Base-by-base conservation (phyloP, 495 filamentous ascomycete species). In the Podospora sp. region DNA sequence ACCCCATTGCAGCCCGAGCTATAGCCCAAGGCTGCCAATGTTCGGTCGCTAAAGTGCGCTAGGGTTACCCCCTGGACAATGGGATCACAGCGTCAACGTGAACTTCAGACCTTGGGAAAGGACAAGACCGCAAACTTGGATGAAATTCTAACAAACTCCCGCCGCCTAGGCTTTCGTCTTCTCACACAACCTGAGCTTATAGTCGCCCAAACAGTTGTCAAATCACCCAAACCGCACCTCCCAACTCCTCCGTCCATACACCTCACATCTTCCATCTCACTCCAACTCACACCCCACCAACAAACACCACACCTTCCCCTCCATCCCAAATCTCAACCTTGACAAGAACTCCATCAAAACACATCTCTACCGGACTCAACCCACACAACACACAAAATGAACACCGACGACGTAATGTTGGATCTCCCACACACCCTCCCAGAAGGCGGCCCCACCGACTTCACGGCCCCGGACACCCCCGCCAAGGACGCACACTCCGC, bases 391-490 rank as follows among this genome's bases (percentile, higher is more conserved):
- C 20, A 21, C 14, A 69, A 36, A 3, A 74, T 76, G 75, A 72
- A 71, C 52, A 59, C 62, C 1, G 73, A 75, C 65, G 73, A 75
- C 11, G 9, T 72, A 18, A 75, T 75, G 72, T 68, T 68, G 8
- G 73, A 76, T 56, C 52, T 66, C 33, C 49, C 61, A 26, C 26
- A 8, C 25, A 35, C 27, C 22, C 9, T 21, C 26, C 12, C 66
- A 7, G 50, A 40, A 18, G 20, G 52, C n/a, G 25, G 7, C 33
- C 52, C 25, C 52, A 11, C 20, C 52, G 29, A 8, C 29, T n/a
- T 22, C n/a, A 26, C 25, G 7, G 20, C 52, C 2, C 14, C 56
- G 24, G 26, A 59, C 56, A 24, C 9, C 36, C 21, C 33, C 1
- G 29, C 59, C 59, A 46, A 21, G 21, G 53, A 65, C 29, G 20